A percentile compares a stretch with the other conserved stretches of the same genome.
Evolutionary conservation across 2,329 filamentous ascomycete genomes (phyloP).

Genomic region (Drechslerella stenobrocha): DNA sequence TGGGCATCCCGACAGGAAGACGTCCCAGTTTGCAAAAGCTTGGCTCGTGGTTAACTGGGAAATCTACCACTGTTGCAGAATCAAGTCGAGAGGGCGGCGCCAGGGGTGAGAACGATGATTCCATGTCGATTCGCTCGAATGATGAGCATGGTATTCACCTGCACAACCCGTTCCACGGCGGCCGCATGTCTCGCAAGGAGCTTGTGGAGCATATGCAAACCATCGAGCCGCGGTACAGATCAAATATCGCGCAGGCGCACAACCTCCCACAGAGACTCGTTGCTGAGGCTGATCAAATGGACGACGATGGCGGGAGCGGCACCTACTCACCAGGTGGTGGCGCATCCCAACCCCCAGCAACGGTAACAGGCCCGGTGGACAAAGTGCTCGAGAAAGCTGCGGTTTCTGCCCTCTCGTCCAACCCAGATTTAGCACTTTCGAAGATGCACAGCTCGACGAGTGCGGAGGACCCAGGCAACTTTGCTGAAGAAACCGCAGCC

Average conservation of each 20-base stretch:
- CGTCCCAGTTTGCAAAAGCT: conserved; percentile 41
- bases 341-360: conserved; percentile 4
- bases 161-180: conserved; percentile 41
- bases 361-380: conserved; percentile 21
- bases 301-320: conserved; percentile 36
- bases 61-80: conserved; percentile 27
- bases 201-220: conserved; percentile 34
- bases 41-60: conserved; percentile 49
- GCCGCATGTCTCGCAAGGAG: conserved; percentile 42
- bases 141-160: conserved; percentile 45
- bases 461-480: conserved; percentile 30
- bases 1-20: conserved; percentile 36
- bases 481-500: conserved; percentile 71
- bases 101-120: conserved; percentile 25
- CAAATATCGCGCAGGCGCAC: conserved; percentile 41
- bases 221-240: conserved; percentile 40
- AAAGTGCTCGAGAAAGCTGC: conserved; percentile 32
- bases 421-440: conserved; percentile 26
- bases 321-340: conserved; percentile 33
- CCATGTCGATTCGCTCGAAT: conserved; percentile 39
- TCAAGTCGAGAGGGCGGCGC: conserved; percentile 53
- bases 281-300: conserved; percentile 34
- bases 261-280: conserved; percentile 35
- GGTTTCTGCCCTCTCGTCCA: conserved; percentile 9
- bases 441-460: conserved; percentile 33